Base-by-base conservation (phyloP, 2,329 filamentous ascomycete species). In the Penicillium hesseltinei region DNA sequence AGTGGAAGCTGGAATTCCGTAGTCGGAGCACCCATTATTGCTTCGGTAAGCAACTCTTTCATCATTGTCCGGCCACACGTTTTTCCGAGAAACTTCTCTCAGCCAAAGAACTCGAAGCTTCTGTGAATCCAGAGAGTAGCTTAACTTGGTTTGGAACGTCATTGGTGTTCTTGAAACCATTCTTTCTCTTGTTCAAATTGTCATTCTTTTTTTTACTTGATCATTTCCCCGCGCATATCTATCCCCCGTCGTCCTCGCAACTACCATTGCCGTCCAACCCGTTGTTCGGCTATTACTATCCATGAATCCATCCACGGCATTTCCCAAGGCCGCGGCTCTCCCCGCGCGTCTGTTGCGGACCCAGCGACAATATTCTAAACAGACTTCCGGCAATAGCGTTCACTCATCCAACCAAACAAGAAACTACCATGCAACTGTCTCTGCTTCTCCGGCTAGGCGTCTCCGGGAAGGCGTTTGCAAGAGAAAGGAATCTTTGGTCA, bases 261-360 rank as follows among this genome's bases (percentile, higher is more conserved):
- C 43, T 29, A 52, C 55, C 21, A 58, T 43, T 48, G 51, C 21
- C 29, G 42, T 54, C 50, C 58, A 62, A 61, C 54, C 54, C 56
- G 43, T 56, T 59, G 53, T 58, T 36, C 52, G 49, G 51, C 51
- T 50, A 61, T 64, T 59, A 61, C 51, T 61, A 62, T 70, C 64
- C 51, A 78, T 78, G 75, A 77, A 73, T 66, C 67, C 73, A 57
- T 69, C 72, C 59, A 69, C 74, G 57, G 69, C 71, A 57, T 70
- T 78, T 70, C 76, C 75, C 56, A 75, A 76, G 64, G 74, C 73
- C 59, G 73, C 74, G 67, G 72, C 73, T 60, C 61, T 78, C 58
- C 75, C 76, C 63, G 69, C 73, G 61, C 73, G 74, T 64, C 68
- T 79, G 55, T 62, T 80, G 61, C 71, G 76, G 58, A 69, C 75